Evolutionary conservation across 768 basidiomycete genomes (phyloP), one percentile per base, ranked within the genome.

Genomic region (Termitomyces sp.): DNA sequence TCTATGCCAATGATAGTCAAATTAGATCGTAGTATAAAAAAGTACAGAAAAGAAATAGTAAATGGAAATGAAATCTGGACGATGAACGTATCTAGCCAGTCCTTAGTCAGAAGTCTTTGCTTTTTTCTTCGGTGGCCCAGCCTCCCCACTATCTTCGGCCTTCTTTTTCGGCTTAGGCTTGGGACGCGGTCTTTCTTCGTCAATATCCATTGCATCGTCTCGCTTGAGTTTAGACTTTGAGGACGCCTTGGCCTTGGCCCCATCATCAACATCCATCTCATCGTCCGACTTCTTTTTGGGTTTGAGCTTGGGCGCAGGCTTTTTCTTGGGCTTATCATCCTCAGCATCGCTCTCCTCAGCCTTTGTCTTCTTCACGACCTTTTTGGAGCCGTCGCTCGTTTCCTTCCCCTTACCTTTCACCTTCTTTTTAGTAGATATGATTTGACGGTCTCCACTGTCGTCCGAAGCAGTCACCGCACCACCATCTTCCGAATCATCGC

Each of bases 401-500:
- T 58, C 67, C 62, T 81, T 83, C 39, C 61, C 66, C 63, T 83
- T 83, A 56, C 66, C 65, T 27, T 76, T 76, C 51, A 66, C 64
- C 64, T 78, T 75, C 60, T 79, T 72, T 59, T 74, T 63, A 64
- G 72, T 69, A 28, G 63, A 71, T 54, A 79, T 72, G 62, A 91
- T 64, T 51, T 83, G 85, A 53, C 81, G 81, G 66, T 93, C 90
- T 30, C 91, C 91, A 58, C 85, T 88, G 42, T 89, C 90, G 65
- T 92, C 91, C 0, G 91, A 92, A 11, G 89, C 91, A 5, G 89
- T 92, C 55, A 84, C 80, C 1, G 85, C 89, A 3, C 84, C 89
- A 3, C 83, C 88, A 30, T 85, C 89, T 5, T 66, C 76, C 71
- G 82, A 84, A 1, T 83, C 82, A 50, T 89, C 91, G 35, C 74